Conservation (phyloP, 1,139 yeast genomes). For the Saccharomyces hybrid region DNA sequence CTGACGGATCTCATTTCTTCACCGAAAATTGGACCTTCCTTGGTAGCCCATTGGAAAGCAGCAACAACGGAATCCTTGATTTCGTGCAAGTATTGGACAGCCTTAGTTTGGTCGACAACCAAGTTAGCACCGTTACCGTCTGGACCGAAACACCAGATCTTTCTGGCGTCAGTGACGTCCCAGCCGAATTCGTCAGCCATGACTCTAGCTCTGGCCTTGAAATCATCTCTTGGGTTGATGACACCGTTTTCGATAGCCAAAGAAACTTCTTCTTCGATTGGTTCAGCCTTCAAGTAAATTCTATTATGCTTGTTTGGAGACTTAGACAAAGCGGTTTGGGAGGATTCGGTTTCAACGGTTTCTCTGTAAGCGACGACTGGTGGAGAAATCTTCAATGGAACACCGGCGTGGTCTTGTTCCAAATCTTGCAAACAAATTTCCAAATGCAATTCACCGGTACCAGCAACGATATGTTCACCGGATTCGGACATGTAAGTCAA, state of each 20-base stretch:
- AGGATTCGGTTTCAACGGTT: conserved; percentile 89
- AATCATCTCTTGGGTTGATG: conserved; percentile 93
- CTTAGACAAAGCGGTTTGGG: conserved; percentile 94
- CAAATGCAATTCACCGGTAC: conserved; percentile 99
- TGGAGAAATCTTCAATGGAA: conserved; percentile 95
- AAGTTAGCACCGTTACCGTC: conserved; percentile 98
- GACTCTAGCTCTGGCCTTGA: conserved; percentile 98
- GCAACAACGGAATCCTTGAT: conserved; percentile 99
- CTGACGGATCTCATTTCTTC: conserved; percentile 94
- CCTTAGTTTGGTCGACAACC: conserved; percentile 99
- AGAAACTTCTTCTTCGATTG: conserved; percentile 89
- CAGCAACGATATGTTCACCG: conserved; percentile 99
- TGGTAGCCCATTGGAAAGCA: conserved; percentile 99
- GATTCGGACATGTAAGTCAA: conserved; percentile 79
- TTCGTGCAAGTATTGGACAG: conserved; percentile 98
- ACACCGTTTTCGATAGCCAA: conserved; percentile 89
- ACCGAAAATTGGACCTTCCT: conserved; percentile 98
- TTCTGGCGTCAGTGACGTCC: conserved; percentile 99
- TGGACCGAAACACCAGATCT: conserved; percentile 99
- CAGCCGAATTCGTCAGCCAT: conserved; percentile 99
- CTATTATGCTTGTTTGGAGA: conserved; percentile 99
- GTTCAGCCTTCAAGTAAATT: conserved; percentile 96
- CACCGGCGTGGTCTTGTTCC: conserved; percentile 99
- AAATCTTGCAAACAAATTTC: conserved; percentile 95
- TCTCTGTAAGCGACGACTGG: conserved; percentile 99